Conservation (phyloP, 768 basidiomycete species). For the Leucogyrophana mollusca region DNA sequence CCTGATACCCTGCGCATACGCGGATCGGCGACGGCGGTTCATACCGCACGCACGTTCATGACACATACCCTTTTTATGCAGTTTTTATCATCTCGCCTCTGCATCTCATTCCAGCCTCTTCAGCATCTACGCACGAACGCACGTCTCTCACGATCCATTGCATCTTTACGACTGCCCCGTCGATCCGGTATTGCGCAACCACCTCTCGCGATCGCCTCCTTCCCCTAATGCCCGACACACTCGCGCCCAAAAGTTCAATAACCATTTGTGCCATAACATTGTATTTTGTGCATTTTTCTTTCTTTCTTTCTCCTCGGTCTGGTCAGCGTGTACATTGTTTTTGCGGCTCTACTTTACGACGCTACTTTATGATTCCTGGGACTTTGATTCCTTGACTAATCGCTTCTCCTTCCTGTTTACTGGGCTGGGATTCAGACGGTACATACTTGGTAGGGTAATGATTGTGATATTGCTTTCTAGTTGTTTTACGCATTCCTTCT, state of each 20-base stretch:
- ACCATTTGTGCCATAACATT: slow-evolving; percentile 30
- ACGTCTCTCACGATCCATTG: slow-evolving; percentile 23
- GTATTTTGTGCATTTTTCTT: slow-evolving; percentile 28
- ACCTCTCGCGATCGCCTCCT: slow-evolving; percentile 13
- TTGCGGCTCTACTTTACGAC: slow-evolving; percentile 33
- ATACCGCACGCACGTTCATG: slow-evolving; percentile 27
- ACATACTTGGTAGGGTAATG: slow-evolving; percentile 32
- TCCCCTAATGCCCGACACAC: slow-evolving; percentile 12
- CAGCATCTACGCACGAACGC: slow-evolving; percentile 20
- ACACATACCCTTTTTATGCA: slow-evolving; percentile 29
- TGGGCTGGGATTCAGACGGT: slow-evolving; percentile 22
- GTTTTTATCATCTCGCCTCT: slow-evolving; percentile 25
- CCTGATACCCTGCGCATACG: slow-evolving; percentile 28
- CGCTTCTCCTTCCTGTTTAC: slow-evolving; percentile 4
- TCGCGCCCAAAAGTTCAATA: slow-evolving; percentile 19
- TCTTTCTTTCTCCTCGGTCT: slow-evolving; percentile 16
- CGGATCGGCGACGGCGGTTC: slow-evolving; percentile 23
- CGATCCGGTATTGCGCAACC: slow-evolving; percentile 28
- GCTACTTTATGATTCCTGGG: slow-evolving; percentile 29
- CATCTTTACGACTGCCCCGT: slow-evolving; percentile 26
- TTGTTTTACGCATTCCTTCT: slow-evolving; percentile 23
- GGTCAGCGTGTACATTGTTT: slow-evolving; percentile 29
- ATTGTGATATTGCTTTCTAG: slow-evolving; percentile 22
- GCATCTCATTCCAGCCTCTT: slow-evolving; percentile 16
- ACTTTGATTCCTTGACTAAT: slow-evolving; percentile 23